Evolutionary conservation across 208 protist species (phyloP).

Genomic region (Wallacemonas sp.): DNA sequence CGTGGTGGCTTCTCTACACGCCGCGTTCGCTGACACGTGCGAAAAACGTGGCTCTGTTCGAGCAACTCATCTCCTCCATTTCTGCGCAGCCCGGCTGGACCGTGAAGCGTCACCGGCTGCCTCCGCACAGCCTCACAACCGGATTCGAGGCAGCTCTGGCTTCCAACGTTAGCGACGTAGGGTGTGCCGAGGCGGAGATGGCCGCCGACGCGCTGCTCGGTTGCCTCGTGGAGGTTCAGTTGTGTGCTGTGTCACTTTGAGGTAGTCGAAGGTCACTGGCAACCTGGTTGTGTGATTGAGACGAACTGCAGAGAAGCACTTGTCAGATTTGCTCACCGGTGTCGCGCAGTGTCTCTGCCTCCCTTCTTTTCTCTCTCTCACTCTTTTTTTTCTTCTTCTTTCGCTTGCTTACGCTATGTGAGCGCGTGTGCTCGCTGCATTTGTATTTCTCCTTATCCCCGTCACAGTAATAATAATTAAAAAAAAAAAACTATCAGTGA

Average conservation of each 20-base stretch:
- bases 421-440: background rate
- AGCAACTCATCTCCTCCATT: slow-evolving; percentile 12
- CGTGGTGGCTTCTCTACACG: slow-evolving; percentile 45
- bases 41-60: slow-evolving; percentile 30
- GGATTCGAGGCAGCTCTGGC: slow-evolving; percentile 18
- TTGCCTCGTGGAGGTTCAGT: slow-evolving; percentile 22
- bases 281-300: too few species aligned
- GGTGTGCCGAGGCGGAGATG: background rate
- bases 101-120: slow-evolving; percentile 1
- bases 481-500: too few species aligned
- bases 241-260: too few species aligned
- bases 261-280: too few species aligned
- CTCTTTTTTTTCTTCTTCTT: slow-evolving; percentile 1
- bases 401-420: too few species aligned
- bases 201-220: slow-evolving; percentile 19
- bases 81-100: slow-evolving; percentile 4
- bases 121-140: slow-evolving; percentile 6
- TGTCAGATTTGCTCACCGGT: too few species aligned
- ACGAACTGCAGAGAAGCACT: too few species aligned
- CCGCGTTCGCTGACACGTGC: slow-evolving; percentile 35
- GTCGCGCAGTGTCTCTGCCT: background rate
- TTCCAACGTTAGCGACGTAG: background rate
- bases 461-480: too few species aligned
- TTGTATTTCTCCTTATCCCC: background rate
- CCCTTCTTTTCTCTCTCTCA: slow-evolving; percentile 3